Evolutionary conservation across 1,284 basidiomycete species (phyloP).

Genomic region (Phylloboletellus chloephorus): DNA sequence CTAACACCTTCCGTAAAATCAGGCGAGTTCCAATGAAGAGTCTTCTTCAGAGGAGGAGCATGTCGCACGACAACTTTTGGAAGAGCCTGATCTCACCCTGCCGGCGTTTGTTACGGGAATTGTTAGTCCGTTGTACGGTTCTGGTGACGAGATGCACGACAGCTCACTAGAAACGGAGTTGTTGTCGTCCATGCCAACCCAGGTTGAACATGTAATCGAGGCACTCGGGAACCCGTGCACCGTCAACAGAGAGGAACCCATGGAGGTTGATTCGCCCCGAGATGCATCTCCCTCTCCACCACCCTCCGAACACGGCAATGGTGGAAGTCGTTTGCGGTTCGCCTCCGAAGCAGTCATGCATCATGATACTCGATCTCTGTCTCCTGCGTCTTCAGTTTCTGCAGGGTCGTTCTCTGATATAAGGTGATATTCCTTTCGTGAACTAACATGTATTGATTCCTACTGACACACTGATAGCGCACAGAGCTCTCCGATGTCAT

Average conservation of each 20-base stretch:
- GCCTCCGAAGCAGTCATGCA: conserved; percentile 1
- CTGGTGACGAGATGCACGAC: not conserved
- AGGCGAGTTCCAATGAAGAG: conserved; percentile 5
- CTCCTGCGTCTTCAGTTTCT: conserved; percentile 12
- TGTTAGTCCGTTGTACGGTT: not conserved
- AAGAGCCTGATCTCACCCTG: not conserved
- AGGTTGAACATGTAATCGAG: conserved; percentile 1
- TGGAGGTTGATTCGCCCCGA: not conserved
- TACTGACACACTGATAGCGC: conserved; percentile 12
- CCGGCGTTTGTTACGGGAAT: not conserved
- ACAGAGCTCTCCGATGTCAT: conserved; percentile 10
- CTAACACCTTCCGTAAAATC: conserved; percentile 9
- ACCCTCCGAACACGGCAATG: conserved; percentile 29
- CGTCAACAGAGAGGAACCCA: not conserved
- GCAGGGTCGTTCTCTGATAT: conserved; percentile 15
- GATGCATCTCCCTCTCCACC: conserved; percentile 23
- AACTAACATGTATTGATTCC: not conserved
- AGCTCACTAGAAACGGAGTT: conserved; percentile 3
- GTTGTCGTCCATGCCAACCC: conserved; percentile 1
- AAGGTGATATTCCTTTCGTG: conserved; percentile 12
- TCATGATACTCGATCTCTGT: conserved; percentile 7
- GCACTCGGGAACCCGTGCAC: not conserved
- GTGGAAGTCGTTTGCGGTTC: conserved; percentile 5
- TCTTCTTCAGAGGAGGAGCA: conserved; percentile 3
- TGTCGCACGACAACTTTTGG: not conserved